Conservation (phyloP, 495 filamentous ascomycete genomes). For the Aspergillus panamensis region DNA sequence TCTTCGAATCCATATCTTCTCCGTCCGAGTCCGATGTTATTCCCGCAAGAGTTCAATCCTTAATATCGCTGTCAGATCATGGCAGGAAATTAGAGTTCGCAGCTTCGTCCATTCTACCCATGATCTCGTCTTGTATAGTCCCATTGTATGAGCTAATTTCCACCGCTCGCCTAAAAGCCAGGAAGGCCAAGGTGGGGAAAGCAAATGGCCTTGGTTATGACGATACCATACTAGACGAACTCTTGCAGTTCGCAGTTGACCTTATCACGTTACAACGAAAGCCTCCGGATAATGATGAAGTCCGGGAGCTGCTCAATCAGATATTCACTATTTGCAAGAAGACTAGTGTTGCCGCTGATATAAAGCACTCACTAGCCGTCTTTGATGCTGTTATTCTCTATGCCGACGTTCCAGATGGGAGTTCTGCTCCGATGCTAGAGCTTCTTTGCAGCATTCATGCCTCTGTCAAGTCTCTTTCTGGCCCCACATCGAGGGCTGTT, state of each 20-base stretch:
- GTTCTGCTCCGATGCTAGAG: constrained; percentile 66
- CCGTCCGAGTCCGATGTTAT: constrained; percentile 40
- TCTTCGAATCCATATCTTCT: constrained; percentile 40
- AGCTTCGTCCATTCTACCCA: constrained; percentile 37
- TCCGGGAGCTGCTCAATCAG: constrained; percentile 61
- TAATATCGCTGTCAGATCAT: constrained; percentile 46
- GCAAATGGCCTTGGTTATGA: constrained; percentile 49
- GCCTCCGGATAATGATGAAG: constrained; percentile 63
- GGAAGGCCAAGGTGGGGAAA: constrained; percentile 50
- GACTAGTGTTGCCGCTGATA: constrained; percentile 68
- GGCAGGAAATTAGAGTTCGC: constrained; percentile 46
- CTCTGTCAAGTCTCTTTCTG: constrained; percentile 63
- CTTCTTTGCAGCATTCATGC: constrained; percentile 80
- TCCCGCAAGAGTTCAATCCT: constrained; percentile 37
- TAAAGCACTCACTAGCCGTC: constrained; percentile 69
- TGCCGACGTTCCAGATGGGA: constrained; percentile 64
- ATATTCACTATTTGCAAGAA: constrained; percentile 70
- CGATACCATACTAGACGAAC: constrained; percentile 61
- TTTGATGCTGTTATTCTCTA: constrained; percentile 80
- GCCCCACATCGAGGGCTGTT: constrained; percentile 71
- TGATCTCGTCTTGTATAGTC: constrained; percentile 41
- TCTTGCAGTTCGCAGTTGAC: constrained; percentile 73
- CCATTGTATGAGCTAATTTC: constrained; percentile 41
- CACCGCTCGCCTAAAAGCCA: constrained; percentile 37
- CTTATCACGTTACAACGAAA: constrained; percentile 82